These are phyloP conservation scores for Pachysandra terminalis DNA, from an alignment of 164 flowering plant species.

Conservation along the genomic window DNA sequence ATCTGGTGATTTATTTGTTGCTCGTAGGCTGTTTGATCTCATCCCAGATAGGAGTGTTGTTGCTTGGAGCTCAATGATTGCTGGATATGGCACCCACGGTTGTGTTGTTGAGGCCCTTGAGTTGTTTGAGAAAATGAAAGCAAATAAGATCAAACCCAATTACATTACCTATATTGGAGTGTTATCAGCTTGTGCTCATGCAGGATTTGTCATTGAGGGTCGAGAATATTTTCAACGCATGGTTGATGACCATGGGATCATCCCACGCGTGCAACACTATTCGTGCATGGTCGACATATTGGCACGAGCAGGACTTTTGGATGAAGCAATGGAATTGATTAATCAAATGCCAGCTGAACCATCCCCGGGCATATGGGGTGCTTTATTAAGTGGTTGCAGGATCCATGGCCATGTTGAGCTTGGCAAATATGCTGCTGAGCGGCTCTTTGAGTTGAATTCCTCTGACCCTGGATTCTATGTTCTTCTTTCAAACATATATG, in stretches of 20 bases:
- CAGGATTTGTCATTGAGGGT: slow-evolving; percentile 68
- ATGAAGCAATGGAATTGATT: slow-evolving; percentile 57
- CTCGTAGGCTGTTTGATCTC: slow-evolving; percentile 37
- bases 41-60: slow-evolving; percentile 49
- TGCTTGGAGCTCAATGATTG: slow-evolving; percentile 85
- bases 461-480: slow-evolving; percentile 50
- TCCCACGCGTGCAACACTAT: slow-evolving; percentile 55
- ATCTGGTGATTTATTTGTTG: slow-evolving; percentile 73
- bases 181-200: slow-evolving; percentile 71
- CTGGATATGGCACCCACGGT: slow-evolving; percentile 76
- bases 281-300: slow-evolving; percentile 69
- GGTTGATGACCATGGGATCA: slow-evolving; percentile 34
- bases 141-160: slow-evolving; percentile 43
- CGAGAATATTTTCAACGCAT: slow-evolving; percentile 44
- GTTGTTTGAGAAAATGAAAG: slow-evolving; percentile 49
- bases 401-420: slow-evolving; percentile 43
- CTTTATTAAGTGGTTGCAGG: slow-evolving; percentile 59
- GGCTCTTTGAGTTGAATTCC: slow-evolving; percentile 50
- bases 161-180: slow-evolving; percentile 59
- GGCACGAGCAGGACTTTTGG: slow-evolving; percentile 64
- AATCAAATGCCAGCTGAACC: slow-evolving; percentile 24
- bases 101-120: slow-evolving; percentile 51
- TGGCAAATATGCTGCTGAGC: slow-evolving; percentile 48
- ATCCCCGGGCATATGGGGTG: slow-evolving; percentile 48
- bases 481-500: slow-evolving; percentile 57